Percentiles rank a stretch among this genome's conserved stretches.
Conservation (phyloP, 371 early-diverging fungal species). For the Rhizopus arrhizus region DNA sequence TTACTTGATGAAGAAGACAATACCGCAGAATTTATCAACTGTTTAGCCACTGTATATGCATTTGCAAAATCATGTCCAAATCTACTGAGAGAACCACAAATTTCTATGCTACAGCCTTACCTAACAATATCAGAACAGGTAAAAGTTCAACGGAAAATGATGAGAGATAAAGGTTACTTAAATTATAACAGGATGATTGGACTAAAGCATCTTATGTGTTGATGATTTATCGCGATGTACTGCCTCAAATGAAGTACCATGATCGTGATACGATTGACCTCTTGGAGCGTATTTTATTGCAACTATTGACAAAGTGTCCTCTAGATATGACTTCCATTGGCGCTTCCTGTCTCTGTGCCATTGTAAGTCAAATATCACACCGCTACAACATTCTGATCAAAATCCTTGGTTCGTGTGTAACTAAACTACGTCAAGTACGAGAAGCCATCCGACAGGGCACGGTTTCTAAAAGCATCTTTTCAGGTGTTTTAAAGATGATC, state of each 20-base stretch:
- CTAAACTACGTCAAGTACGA: constrained; percentile 39
- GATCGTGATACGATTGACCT: constrained; percentile 54
- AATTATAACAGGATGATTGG: constrained; percentile 48
- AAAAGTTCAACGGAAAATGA: constrained; percentile 12
- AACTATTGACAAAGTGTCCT: constrained; percentile 61
- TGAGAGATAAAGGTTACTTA: background rate
- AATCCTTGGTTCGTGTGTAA: constrained; percentile 60
- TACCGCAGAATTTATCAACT: constrained; percentile 34
- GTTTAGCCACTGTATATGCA: constrained; percentile 43
- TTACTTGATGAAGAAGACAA: constrained; percentile 55
- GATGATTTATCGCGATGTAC: constrained; percentile 57
- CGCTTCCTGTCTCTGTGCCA: constrained; percentile 74
- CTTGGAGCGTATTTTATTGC: constrained; percentile 60
- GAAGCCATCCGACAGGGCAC: constrained; percentile 24
- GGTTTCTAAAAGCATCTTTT: constrained; percentile 4
- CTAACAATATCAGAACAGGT: constrained; percentile 41
- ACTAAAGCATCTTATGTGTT: constrained; percentile 55
- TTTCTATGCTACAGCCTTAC: constrained; percentile 55
- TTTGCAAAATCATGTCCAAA: constrained; percentile 51
- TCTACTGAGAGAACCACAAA: constrained; percentile 45
- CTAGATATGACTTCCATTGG: constrained; percentile 64
- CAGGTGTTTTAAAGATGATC: constrained; percentile 30
- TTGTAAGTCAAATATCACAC: constrained; percentile 65
- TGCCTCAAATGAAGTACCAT: constrained; percentile 62
- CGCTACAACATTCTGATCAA: constrained; percentile 66